Evolutionary conservation across 495 filamentous ascomycete species (phyloP), one percentile per base, ranked within the genome.

Genomic region (Aspergillus diversus): DNA sequence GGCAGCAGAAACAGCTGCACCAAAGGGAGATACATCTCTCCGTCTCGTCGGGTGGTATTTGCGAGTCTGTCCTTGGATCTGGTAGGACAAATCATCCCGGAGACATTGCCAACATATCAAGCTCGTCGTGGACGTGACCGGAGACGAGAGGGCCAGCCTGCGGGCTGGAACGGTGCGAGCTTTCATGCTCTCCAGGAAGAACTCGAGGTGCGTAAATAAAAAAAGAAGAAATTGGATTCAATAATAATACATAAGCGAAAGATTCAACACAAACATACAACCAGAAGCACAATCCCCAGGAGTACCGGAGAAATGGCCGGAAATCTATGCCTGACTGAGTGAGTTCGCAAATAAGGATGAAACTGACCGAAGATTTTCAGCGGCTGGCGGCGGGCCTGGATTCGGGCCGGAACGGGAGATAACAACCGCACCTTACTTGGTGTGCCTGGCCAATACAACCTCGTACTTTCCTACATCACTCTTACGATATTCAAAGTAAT

Each of bases 1-100:
- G 31, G 91, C 92, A 4, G 90, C 89, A 4, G 89, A 87, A 39
- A 92, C 90, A 3, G 92, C 92, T 31, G 87, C 85, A 13, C 86
- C 86, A 70, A 83, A 86, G 59, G 81, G 79, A 31, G 87, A 88
- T 17, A 65, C 73, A 69, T 80, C 70, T 67, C 69, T 70, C 65
- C 77, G 75, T n/a, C 76, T 69, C 4, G 74, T 76, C 0, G 79
- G 75, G 55, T 75, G 77, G 46, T 77, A 81, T 76, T 74, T 75
- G 60, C 79, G 77, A 3, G 72, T 70, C 63, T 80, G 78, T 16
- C 73, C 63, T 17, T 69, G 52, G 17, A 62, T 62, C 17, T 68
- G 70, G 31, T 63, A 64, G 43, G 65, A 63, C 42, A 77, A 66
- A 61, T 81, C 77, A 71, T 81, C 71, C 55, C 69, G 77, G 57